Evolutionary conservation across 805 yeast species (phyloP), one percentile per base, ranked within the genome.

Genomic region (Candida succiphila): DNA sequence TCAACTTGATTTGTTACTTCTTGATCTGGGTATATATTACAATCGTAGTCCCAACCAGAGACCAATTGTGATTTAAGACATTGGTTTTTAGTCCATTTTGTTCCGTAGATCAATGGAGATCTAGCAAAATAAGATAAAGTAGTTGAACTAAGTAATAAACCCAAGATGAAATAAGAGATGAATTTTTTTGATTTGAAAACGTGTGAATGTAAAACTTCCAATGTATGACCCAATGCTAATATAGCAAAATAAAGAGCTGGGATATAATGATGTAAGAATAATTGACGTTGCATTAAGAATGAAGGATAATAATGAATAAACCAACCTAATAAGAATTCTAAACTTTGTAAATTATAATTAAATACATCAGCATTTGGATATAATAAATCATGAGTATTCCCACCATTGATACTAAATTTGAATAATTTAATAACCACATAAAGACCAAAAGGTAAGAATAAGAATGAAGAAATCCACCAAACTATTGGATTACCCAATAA

Each of bases 251-350:
- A 92, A 34, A 85, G 71, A 2, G 97, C 85, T 36, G 96, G 96
- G 44, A 92, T 61, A 57, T 89, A 89, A 58, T 88, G 97, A 58
- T 88, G 97, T 53, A 88, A 65, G 64, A 89, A 88, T 59, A 88
- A 60, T 61, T 88, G 96, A 61, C 97, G 77, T 17, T 78, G 87
- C 97, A 88, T 88, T 37, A 88, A 62, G 59, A 72, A 78, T 34
- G 84, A 82, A 44, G 94, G 94, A 35, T 67, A 52, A 51, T 72
- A 79, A 56, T 85, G 94, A 25, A 79, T 24, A 33, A 52, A 60
- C 83, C 87, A 85, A 29, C 94, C 95, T 7, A 72, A 48, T 27
- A 76, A 48, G 53, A 74, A 83, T 22, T 72, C 72, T 36, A 78
- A 58, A 20, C 69, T 68, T 47, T 78, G 82, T 34, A 70, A 61